phyloP scores from a whole-genome alignment of 371 early-diverging fungal genomes.

The Amoeboaphelidium protococcarum region DNA sequence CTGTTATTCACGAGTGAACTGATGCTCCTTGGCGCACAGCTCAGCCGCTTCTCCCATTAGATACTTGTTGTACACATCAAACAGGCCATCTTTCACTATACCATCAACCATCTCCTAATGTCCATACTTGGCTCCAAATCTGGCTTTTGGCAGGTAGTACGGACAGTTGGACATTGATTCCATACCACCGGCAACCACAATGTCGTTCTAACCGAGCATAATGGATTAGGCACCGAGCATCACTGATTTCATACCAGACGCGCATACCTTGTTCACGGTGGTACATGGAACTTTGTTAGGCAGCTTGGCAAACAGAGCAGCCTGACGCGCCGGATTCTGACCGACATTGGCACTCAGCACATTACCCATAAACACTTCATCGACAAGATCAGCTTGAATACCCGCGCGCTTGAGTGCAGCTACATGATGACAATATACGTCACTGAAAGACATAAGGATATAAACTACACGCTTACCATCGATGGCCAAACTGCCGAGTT shows the following conservation, averaged over 20 bases:
- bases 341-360: slow-evolving; percentile 37
- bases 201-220: slow-evolving; percentile 40
- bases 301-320: slow-evolving; percentile 61
- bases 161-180: slow-evolving; percentile 84
- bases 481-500: slow-evolving; percentile 20
- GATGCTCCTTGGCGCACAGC: slow-evolving; percentile 59
- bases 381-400: slow-evolving; percentile 33
- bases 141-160: slow-evolving; percentile 40
- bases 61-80: slow-evolving; percentile 52
- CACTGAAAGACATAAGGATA: no score
- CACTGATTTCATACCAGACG: slow-evolving; percentile 80
- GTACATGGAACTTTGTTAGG: slow-evolving; percentile 53
- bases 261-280: slow-evolving; percentile 84
- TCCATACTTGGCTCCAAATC: slow-evolving; percentile 66
- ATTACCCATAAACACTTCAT: slow-evolving; percentile 83
- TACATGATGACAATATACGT: background rate
- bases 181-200: slow-evolving; percentile 72
- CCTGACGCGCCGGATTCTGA: slow-evolving; percentile 72
- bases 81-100: slow-evolving; percentile 49
- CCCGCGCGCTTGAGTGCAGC: slow-evolving; percentile 23
- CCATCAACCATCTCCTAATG: slow-evolving; percentile 58
- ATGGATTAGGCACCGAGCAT: slow-evolving; percentile 82
- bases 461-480: no score
- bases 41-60: slow-evolving; percentile 95
- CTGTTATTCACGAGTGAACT: slow-evolving; percentile 49